A percentile compares a stretch with the other conserved stretches of the same genome.
phyloP scores from a whole-genome alignment of 2,329 filamentous ascomycete genomes.

The Cadophora gregata region DNA sequence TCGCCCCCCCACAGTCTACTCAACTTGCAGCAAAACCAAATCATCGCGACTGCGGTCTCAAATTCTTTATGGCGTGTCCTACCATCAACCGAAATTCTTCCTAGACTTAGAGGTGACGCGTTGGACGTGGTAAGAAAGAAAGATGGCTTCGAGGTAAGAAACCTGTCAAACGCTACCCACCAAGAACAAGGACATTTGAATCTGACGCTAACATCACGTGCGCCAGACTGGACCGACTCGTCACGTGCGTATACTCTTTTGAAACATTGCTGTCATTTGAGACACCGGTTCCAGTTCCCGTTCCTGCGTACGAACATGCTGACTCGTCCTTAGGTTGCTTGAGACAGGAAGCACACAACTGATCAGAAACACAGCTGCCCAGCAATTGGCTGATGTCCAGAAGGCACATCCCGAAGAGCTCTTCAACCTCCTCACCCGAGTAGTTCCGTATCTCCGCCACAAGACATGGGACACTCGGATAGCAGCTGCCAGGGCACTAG shows the following conservation, averaged over 20 bases:
- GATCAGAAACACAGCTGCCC: slow-evolving; percentile 95
- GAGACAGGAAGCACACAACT: slow-evolving; percentile 96
- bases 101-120: slow-evolving; percentile 39
- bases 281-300: neutral
- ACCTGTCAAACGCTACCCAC: slow-evolving; percentile 12
- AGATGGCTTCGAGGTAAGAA: slow-evolving; percentile 46
- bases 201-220: slow-evolving; percentile 37
- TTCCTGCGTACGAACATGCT: slow-evolving; percentile 7
- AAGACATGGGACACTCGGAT: slow-evolving; percentile 97
- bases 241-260: slow-evolving; percentile 73
- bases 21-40: neutral
- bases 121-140: slow-evolving; percentile 21
- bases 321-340: slow-evolving; percentile 68
- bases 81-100: slow-evolving; percentile 20
- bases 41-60: slow-evolving; percentile 5
- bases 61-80: slow-evolving; percentile 29
- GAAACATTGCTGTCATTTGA: neutral
- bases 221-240: slow-evolving; percentile 78
- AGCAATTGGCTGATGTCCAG: slow-evolving; percentile 96
- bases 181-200: neutral
- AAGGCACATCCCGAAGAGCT: slow-evolving; percentile 97
- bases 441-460: slow-evolving; percentile 93
- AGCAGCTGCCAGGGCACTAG: slow-evolving; percentile 91
- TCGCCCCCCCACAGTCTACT: neutral
- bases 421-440: slow-evolving; percentile 90